phyloP scores from a whole-genome alignment of 106 monocot species.

The Dendrobium officinale region DNA sequence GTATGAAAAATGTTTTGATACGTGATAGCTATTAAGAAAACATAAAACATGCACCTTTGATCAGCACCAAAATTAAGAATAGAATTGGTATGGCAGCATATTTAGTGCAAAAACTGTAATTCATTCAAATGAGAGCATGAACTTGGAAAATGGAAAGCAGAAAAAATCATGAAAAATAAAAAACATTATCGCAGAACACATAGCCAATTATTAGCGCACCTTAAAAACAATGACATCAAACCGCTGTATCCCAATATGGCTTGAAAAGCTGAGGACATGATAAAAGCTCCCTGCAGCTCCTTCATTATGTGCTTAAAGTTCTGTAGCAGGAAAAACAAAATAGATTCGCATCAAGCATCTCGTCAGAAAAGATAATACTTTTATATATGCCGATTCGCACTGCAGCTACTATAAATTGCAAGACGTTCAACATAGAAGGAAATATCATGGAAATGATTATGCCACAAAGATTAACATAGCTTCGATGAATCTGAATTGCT shows the following conservation, averaged over 20 bases:
- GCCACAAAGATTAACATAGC: not conserved
- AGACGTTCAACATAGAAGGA: not conserved
- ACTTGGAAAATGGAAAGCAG: not conserved
- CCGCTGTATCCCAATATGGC: constrained; percentile 84
- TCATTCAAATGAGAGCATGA: not conserved
- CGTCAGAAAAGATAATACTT: not conserved
- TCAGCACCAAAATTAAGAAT: not conserved
- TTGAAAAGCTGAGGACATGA: constrained; percentile 88
- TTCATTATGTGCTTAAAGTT: constrained; percentile 97
- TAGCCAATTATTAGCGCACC: constrained; percentile 23
- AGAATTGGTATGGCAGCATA: not conserved
- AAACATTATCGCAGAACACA: not conserved
- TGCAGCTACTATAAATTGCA: not conserved
- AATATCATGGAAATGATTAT: not conserved
- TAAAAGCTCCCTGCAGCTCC: constrained; percentile 90
- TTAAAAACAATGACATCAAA: constrained; percentile 66
- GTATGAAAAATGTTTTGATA: no score
- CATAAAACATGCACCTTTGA: no score
- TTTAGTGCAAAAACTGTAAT: not conserved
- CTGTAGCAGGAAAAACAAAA: constrained; percentile 29
- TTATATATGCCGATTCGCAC: not conserved
- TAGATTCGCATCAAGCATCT: not conserved
- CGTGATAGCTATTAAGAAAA: no score
- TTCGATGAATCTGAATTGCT: not conserved
- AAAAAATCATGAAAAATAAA: not conserved